A percentile compares a stretch with the other conserved stretches of the same genome.
These are phyloP conservation scores for Fraxinus quadrangulata DNA, from an alignment of 257 asterid species.

Conservation along the genomic window DNA sequence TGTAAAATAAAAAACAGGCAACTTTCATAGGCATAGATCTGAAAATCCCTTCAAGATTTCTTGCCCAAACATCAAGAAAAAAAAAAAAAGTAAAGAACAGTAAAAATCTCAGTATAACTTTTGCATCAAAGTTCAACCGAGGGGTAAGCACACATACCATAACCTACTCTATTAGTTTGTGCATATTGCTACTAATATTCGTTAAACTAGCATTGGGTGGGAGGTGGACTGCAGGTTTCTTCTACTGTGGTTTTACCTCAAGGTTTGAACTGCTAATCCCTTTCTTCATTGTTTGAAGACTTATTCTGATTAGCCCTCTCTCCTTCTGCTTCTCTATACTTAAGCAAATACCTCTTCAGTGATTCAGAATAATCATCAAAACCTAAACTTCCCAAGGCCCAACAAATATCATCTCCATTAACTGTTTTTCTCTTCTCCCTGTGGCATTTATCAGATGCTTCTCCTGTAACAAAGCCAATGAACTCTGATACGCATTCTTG, in stretches of 20 bases:
- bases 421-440: constrained; percentile 36
- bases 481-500: constrained; percentile 37
- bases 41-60: background rate
- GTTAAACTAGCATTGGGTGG: background rate
- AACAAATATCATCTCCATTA: constrained; percentile 34
- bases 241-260: background rate
- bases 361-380: constrained; percentile 33
- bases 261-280: background rate
- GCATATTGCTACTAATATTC: background rate
- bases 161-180: background rate
- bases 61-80: background rate
- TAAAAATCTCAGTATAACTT: background rate
- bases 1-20: background rate
- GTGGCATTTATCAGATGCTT: constrained; percentile 30
- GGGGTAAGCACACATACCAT: background rate
- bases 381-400: constrained; percentile 35
- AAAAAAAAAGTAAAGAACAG: background rate
- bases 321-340: constrained; percentile 33
- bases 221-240: background rate
- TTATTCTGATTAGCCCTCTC: constrained; percentile 26
- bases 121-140: background rate
- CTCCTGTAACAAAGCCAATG: constrained; percentile 34
- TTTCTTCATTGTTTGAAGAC: constrained; percentile 1
- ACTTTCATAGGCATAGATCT: background rate
- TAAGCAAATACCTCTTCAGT: constrained; percentile 25